These are phyloP conservation scores for Monosporascus sp. DNA, from an alignment of 2,329 filamentous ascomycete species.

Conservation along the genomic window DNA sequence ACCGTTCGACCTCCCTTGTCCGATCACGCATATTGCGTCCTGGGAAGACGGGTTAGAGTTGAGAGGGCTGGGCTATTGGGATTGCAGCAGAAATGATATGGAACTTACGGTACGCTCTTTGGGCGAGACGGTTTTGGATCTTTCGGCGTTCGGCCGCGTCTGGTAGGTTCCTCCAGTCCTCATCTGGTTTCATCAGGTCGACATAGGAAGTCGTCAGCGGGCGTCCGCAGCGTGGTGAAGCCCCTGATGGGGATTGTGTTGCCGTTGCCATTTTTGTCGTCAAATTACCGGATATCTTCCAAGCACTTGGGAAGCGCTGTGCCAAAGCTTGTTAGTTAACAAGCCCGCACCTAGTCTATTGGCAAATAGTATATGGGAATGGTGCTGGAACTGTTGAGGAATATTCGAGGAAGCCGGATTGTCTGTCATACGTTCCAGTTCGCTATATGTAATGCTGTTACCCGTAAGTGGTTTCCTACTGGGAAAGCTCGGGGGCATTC, in stretches of 20 bases:
- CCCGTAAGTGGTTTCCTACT: no score
- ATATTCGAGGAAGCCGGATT: no score
- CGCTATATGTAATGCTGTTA: no score
- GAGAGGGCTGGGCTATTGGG: not conserved
- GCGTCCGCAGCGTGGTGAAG: slow-evolving; percentile 26
- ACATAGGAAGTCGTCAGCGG: slow-evolving; percentile 28
- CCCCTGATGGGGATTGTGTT: not conserved
- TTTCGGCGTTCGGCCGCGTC: slow-evolving; percentile 28
- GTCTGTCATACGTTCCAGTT: no score
- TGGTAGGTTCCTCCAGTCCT: slow-evolving; percentile 30
- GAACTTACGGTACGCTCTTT: slow-evolving; percentile 28
- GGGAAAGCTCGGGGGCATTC: no score
- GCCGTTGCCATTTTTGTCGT: not conserved
- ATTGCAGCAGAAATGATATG: not conserved
- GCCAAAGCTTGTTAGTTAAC: no score
- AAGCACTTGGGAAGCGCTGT: not conserved
- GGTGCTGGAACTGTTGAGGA: no score
- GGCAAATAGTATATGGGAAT: no score
- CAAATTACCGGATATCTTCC: not conserved
- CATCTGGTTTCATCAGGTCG: slow-evolving; percentile 30
- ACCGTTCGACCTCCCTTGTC: slow-evolving; percentile 28
- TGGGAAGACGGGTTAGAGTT: slow-evolving; percentile 8
- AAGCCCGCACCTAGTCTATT: no score
- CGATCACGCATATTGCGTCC: slow-evolving; percentile 29
- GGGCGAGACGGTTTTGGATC: slow-evolving; percentile 31